phyloP scores from a whole-genome alignment of 306 rosid genomes.

The Arachis hypogaea region DNA sequence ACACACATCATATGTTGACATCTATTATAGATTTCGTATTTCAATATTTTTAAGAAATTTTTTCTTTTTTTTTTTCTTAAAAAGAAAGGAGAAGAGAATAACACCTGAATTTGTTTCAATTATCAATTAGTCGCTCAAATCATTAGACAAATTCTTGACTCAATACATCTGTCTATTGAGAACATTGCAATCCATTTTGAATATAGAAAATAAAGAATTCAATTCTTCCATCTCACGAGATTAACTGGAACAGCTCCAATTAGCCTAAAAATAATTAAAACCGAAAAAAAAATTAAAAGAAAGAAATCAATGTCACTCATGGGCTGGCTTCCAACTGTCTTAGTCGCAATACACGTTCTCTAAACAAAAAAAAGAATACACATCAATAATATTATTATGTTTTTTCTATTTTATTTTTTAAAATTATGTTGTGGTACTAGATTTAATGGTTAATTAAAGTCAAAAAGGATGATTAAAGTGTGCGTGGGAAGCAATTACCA shows the following conservation, averaged over 20 bases:
- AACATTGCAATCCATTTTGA: constrained; percentile 22
- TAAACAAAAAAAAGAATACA: background rate
- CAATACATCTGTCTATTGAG: constrained; percentile 3
- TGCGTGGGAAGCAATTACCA: constrained; percentile 35
- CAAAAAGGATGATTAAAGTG: constrained; percentile 38
- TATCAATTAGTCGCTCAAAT: constrained; percentile 2
- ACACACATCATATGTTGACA: background rate
- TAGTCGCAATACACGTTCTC: constrained; percentile 5
- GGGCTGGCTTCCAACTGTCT: constrained; percentile 44
- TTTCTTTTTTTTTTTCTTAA: background rate
- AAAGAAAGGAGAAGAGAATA: background rate
- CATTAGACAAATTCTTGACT: constrained; percentile 1
- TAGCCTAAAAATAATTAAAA: background rate
- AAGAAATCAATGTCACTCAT: constrained; percentile 39
- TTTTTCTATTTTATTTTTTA: background rate
- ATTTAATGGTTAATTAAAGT: constrained; percentile 2
- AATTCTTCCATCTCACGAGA: background rate
- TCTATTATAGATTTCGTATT: background rate
- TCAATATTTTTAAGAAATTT: background rate
- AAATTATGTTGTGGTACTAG: background rate
- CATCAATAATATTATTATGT: background rate
- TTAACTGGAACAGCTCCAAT: constrained; percentile 27
- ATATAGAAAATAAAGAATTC: background rate
- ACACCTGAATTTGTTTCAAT: constrained; percentile 21
- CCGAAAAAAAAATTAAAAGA: background rate